These are phyloP conservation scores for Leccinum subtestaceum DNA, from an alignment of 768 basidiomycete species.

Conservation along the genomic window DNA sequence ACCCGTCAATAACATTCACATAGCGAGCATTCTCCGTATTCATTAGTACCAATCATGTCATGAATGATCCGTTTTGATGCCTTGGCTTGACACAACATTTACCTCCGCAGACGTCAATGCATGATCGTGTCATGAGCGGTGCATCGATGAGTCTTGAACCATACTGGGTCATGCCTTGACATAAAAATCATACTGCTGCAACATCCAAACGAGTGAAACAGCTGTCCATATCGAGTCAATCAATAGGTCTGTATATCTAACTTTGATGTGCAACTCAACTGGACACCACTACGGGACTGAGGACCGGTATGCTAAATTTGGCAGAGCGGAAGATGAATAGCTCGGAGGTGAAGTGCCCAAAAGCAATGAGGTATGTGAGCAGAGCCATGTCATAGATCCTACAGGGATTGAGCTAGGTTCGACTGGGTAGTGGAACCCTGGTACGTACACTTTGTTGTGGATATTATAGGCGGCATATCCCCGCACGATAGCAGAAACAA, in stretches of 20 bases:
- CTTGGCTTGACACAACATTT: constrained; percentile 52
- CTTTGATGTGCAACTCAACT: constrained; percentile 53
- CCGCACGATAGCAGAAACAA: constrained; percentile 80
- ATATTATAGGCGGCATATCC: constrained; percentile 90
- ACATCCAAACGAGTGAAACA: constrained; percentile 79
- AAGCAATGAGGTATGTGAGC: constrained; percentile 85
- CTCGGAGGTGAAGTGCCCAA: constrained; percentile 87
- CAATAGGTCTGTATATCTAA: constrained; percentile 1
- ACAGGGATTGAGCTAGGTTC: constrained; percentile 13
- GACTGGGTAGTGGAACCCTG: not conserved
- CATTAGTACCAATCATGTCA: not conserved
- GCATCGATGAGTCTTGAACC: not conserved
- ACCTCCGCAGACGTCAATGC: not conserved
- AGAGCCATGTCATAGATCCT: constrained; percentile 91
- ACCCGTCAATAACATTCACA: constrained; percentile 2
- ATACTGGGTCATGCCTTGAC: constrained; percentile 39
- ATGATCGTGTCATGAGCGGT: not conserved
- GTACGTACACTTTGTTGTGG: constrained; percentile 68
- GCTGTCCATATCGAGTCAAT: constrained; percentile 39
- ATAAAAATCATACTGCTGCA: constrained; percentile 78
- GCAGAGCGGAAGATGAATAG: constrained; percentile 78
- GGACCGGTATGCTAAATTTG: constrained; percentile 52
- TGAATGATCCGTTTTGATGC: not conserved
- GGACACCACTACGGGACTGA: constrained; percentile 81
- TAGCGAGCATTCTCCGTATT: not conserved